Evolutionary conservation across 2,329 filamentous ascomycete species (phyloP).

Genomic region (Diplodia sapinea): DNA sequence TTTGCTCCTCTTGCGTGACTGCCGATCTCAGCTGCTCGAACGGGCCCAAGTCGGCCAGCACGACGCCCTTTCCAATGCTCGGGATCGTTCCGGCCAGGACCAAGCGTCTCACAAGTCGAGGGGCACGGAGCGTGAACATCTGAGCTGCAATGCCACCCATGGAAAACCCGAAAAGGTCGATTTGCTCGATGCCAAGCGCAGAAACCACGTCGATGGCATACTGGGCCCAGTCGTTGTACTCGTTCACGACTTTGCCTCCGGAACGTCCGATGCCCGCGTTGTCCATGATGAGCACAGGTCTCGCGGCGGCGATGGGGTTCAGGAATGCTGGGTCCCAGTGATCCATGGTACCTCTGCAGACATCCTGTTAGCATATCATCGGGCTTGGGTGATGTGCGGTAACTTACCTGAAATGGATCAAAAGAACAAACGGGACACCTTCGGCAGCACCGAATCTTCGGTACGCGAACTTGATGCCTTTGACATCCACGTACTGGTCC

Average conservation of each 20-base stretch:
- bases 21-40: constrained; percentile 14
- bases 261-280: constrained; percentile 57
- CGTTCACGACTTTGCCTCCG: constrained; percentile 51
- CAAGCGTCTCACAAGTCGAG: constrained; percentile 49
- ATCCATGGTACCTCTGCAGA: constrained; percentile 35
- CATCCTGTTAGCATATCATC: not conserved
- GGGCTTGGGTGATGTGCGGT: too few relatives aligned
- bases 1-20: constrained; percentile 24
- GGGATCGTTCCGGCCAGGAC: constrained; percentile 55
- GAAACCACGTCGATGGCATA: constrained; percentile 37
- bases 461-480: constrained; percentile 36
- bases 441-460: constrained; percentile 33
- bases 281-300: constrained; percentile 56
- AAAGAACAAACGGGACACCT: constrained; percentile 35
- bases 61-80: constrained; percentile 47
- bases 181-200: constrained; percentile 43
- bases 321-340: constrained; percentile 45
- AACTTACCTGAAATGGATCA: constrained; percentile 36
- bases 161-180: constrained; percentile 58
- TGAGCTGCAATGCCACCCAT: constrained; percentile 58
- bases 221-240: constrained; percentile 47
- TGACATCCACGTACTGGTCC: constrained; percentile 25
- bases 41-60: constrained; percentile 3
- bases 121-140: constrained; percentile 50
- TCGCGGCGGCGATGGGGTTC: constrained; percentile 51